These are phyloP conservation scores for Pseudohalonectria lignicola DNA, from an alignment of 2,329 filamentous ascomycete species.

Conservation along the genomic window DNA sequence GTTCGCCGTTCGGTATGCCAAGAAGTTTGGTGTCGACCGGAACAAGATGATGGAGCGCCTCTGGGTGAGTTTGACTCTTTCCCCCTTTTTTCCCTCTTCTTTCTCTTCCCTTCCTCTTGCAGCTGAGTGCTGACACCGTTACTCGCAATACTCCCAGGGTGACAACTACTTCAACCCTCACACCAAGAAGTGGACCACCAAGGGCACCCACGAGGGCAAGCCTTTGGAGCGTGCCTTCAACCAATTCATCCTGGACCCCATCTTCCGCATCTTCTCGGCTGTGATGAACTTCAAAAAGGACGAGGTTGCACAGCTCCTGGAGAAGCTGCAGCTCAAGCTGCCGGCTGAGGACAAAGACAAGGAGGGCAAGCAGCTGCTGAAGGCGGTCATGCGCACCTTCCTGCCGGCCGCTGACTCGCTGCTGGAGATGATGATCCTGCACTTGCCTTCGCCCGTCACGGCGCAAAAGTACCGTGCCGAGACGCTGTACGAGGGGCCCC, in stretches of 20 bases:
- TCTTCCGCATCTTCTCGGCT: slow-evolving; percentile 95
- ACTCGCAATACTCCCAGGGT: slow-evolving; percentile 32
- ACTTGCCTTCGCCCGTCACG: slow-evolving; percentile 90
- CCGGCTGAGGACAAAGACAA: slow-evolving; percentile 75
- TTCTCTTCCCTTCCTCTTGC: too few species aligned
- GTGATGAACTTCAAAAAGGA: slow-evolving; percentile 99
- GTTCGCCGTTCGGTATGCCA: slow-evolving; percentile 91
- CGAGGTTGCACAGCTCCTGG: slow-evolving; percentile 68
- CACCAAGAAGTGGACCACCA: slow-evolving; percentile 99
- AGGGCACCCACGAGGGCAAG: slow-evolving; percentile 73
- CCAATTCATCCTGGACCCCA: slow-evolving; percentile 98
- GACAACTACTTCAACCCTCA: slow-evolving; percentile 99
- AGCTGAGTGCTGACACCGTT: neutral
- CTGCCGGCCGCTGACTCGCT: slow-evolving; percentile 95
- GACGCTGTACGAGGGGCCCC: slow-evolving; percentile 96
- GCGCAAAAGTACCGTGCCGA: slow-evolving; percentile 97
- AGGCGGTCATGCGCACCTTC: slow-evolving; percentile 98
- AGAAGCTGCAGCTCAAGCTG: slow-evolving; percentile 96
- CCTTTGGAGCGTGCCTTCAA: slow-evolving; percentile 92
- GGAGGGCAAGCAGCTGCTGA: slow-evolving; percentile 96
- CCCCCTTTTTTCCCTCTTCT: too few species aligned
- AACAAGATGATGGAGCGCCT: slow-evolving; percentile 99
- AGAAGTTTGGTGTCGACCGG: slow-evolving; percentile 99
- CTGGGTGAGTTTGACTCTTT: slow-evolving; percentile 57
- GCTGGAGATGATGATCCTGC: slow-evolving; percentile 99